phyloP scores from a whole-genome alignment of 1,284 basidiomycete species.

The Uromyces viciae-fabae region DNA sequence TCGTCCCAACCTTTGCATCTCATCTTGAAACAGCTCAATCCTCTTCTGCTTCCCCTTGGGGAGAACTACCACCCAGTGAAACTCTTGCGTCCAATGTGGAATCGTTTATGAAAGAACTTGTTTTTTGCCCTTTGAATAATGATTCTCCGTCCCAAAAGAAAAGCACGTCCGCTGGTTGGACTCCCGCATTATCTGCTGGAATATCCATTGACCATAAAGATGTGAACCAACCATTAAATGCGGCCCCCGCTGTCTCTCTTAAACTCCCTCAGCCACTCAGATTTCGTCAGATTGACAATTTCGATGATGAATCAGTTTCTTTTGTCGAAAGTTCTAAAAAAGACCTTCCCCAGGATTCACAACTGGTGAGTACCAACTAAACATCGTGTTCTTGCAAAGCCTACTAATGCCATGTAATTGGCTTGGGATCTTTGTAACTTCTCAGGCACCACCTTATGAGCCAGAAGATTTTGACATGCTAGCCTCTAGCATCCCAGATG shows the following conservation, averaged over 20 bases:
- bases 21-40: neutral
- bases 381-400: too few species aligned
- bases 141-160: too few species aligned
- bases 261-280: conserved; percentile 11
- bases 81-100: too few species aligned
- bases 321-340: neutral
- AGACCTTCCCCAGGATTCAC: neutral
- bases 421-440: neutral
- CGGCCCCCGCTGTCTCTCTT: neutral
- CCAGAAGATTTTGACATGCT: conserved; percentile 39
- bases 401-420: neutral
- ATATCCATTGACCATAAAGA: neutral
- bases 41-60: neutral
- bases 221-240: neutral
- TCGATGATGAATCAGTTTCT: conserved; percentile 6
- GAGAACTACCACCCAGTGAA: neutral
- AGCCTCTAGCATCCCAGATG: conserved; percentile 20
- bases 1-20: neutral
- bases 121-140: conserved; percentile 27
- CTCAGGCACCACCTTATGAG: conserved; percentile 22
- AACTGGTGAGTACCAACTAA: conserved; percentile 5
- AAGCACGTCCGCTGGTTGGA: neutral
- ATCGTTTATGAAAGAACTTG: conserved; percentile 27
- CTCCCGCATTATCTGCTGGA: conserved; percentile 7
- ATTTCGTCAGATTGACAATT: conserved; percentile 7